Conservation (phyloP, 2,329 filamentous ascomycete genomes). For the Ascochyta fabae region DNA sequence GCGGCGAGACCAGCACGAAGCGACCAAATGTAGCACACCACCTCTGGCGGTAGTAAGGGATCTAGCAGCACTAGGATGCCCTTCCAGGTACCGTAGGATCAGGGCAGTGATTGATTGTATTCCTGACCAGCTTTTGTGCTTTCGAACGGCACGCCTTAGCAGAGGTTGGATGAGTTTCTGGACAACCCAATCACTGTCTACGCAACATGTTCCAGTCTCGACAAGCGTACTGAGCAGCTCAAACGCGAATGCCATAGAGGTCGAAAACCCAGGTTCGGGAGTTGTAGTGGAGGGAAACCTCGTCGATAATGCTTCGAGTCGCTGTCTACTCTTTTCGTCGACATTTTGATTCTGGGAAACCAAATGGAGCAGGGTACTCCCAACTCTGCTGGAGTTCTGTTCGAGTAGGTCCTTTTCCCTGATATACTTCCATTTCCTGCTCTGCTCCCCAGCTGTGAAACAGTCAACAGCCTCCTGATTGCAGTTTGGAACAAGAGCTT, state of each 20-base stretch:
- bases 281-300: constrained; percentile 17
- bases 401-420: constrained; percentile 15
- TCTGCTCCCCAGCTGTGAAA: constrained; percentile 6
- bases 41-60: constrained; percentile 10
- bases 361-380: constrained; percentile 17
- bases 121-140: constrained; percentile 20
- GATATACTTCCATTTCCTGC: constrained; percentile 13
- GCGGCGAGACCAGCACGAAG: constrained; percentile 32
- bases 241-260: constrained; percentile 39
- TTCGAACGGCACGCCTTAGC: constrained; percentile 28
- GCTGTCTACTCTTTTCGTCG: neutral
- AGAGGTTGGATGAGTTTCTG: constrained; percentile 29
- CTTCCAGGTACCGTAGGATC: constrained; percentile 24
- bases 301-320: constrained; percentile 14
- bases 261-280: constrained; percentile 23
- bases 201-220: neutral
- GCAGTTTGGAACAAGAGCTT: constrained; percentile 31
- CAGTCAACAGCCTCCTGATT: constrained; percentile 22
- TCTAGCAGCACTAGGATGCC: constrained; percentile 14
- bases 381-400: constrained; percentile 26
- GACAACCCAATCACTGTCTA: constrained; percentile 22
- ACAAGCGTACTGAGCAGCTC: constrained; percentile 21
- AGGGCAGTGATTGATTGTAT: constrained; percentile 28
- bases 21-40: constrained; percentile 27
- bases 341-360: constrained; percentile 6